Conservation (phyloP, 2,329 filamentous ascomycete species). For the Alternaria ventricosa region DNA sequence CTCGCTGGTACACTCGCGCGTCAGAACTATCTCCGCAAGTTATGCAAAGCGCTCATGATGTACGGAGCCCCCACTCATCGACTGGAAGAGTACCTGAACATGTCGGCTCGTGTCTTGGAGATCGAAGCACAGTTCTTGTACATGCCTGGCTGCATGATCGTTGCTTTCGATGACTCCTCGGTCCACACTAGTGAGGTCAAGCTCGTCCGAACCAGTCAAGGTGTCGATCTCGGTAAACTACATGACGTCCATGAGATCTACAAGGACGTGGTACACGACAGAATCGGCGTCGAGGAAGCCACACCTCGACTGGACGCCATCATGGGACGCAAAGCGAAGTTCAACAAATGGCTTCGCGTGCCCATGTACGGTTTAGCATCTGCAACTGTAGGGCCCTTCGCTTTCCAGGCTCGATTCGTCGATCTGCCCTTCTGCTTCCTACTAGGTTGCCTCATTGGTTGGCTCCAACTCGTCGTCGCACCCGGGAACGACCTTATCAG, state of each 20-base stretch:
- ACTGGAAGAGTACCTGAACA: slow-evolving; percentile 88
- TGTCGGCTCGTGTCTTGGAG: slow-evolving; percentile 86
- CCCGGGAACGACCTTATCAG: slow-evolving; percentile 74
- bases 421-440: slow-evolving; percentile 80
- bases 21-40: slow-evolving; percentile 81
- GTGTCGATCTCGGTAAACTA: slow-evolving; percentile 75
- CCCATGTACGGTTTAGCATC: slow-evolving; percentile 78
- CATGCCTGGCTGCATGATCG: slow-evolving; percentile 90
- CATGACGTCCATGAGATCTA: slow-evolving; percentile 78
- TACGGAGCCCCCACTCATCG: slow-evolving; percentile 92
- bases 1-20: slow-evolving; percentile 75
- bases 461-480: slow-evolving; percentile 75
- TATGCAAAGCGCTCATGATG: slow-evolving; percentile 86
- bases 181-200: slow-evolving; percentile 84
- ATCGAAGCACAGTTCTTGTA: slow-evolving; percentile 91
- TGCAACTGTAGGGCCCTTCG: slow-evolving; percentile 78
- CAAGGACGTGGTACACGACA: slow-evolving; percentile 81
- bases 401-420: slow-evolving; percentile 76
- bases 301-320: slow-evolving; percentile 69
- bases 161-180: slow-evolving; percentile 79
- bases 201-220: slow-evolving; percentile 71
- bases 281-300: slow-evolving; percentile 74
- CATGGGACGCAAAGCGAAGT: slow-evolving; percentile 63
- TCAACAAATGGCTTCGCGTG: slow-evolving; percentile 58
- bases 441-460: slow-evolving; percentile 75